These are phyloP conservation scores for Cryptosporidium felis DNA, from an alignment of 169 alveolate genomes.

Conservation along the genomic window DNA sequence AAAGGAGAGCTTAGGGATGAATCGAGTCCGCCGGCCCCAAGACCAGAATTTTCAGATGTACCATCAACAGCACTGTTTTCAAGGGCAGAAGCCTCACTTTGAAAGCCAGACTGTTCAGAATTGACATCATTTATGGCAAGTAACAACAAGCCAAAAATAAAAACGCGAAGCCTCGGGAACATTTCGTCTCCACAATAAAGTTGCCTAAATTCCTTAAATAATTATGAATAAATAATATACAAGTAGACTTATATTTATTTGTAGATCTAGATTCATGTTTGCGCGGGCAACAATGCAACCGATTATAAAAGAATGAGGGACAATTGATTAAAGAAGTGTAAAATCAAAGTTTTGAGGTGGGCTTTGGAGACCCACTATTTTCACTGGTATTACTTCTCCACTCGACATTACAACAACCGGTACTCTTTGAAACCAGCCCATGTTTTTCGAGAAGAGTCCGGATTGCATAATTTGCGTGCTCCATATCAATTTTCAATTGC, in stretches of 20 bases:
- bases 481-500: not conserved
- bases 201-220: not conserved
- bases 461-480: not conserved
- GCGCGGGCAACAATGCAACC: slow-evolving; percentile 44
- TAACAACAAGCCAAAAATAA: slow-evolving; percentile 13
- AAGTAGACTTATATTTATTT: slow-evolving; percentile 52
- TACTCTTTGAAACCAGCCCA: not conserved
- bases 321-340: not conserved
- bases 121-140: too few species aligned
- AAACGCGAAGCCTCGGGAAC: slow-evolving; percentile 23
- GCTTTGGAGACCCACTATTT: not conserved
- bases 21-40: too few species aligned
- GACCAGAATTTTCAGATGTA: too few species aligned
- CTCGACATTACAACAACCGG: not conserved
- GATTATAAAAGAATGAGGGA: not conserved
- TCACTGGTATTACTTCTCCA: not conserved
- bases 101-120: too few species aligned
- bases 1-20: too few species aligned
- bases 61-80: too few species aligned
- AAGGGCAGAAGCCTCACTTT: too few species aligned
- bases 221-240: not conserved
- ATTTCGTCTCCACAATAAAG: slow-evolving; percentile 37
- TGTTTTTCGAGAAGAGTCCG: not conserved
- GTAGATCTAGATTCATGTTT: slow-evolving; percentile 60
- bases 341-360: too few species aligned